phyloP scores from a whole-genome alignment of 768 basidiomycete species.

The Tulasnella calospora region DNA sequence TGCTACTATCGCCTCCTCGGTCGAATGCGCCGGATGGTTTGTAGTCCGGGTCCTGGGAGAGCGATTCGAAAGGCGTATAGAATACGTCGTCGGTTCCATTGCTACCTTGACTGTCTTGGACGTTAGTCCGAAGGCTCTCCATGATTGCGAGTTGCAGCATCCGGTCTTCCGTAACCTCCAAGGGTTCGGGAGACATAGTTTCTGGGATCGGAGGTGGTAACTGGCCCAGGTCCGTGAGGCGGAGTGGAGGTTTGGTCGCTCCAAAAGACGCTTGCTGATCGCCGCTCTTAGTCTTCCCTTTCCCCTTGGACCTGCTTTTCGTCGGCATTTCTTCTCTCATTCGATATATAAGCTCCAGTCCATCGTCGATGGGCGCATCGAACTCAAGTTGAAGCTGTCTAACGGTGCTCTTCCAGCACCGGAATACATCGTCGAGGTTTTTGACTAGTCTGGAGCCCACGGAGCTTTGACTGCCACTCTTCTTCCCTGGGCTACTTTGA shows the following conservation, averaged over 20 bases:
- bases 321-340: neutral
- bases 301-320: neutral
- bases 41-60: neutral
- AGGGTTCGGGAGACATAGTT: neutral
- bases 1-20: neutral
- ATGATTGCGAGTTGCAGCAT: conserved; percentile 33
- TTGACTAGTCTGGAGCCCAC: neutral
- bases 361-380: conserved; percentile 14
- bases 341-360: conserved; percentile 22
- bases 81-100: neutral
- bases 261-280: conserved; percentile 8
- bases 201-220: neutral
- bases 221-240: neutral
- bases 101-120: neutral
- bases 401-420: neutral
- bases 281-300: conserved; percentile 18
- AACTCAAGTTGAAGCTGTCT: neutral
- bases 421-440: neutral
- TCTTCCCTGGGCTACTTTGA: neutral
- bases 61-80: neutral
- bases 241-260: neutral
- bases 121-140: conserved; percentile 25
- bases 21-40: neutral
- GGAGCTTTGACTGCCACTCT: neutral
- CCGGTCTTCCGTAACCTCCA: conserved; percentile 30